phyloP scores from a whole-genome alignment of 2,329 filamentous ascomycete genomes.

The Trichoderma sp. region DNA sequence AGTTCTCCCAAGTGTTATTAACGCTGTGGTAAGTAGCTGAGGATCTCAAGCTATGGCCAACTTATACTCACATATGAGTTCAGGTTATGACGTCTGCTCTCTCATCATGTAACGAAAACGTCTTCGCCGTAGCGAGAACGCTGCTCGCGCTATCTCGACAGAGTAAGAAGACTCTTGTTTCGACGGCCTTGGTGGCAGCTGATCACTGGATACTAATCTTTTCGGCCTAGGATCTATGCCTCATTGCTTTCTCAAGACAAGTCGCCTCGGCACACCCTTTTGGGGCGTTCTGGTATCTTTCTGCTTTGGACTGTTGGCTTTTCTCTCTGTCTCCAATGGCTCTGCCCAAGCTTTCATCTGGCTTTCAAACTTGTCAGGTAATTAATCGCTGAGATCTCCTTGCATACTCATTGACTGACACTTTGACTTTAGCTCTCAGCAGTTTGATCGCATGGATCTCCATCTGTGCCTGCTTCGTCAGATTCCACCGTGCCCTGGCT shows the following conservation, averaged over 20 bases:
- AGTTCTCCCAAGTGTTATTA: conserved; percentile 54
- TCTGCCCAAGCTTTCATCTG: conserved; percentile 53
- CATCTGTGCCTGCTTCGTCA: conserved; percentile 35
- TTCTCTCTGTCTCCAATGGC: conserved; percentile 48
- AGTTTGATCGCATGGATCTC: conserved; percentile 37
- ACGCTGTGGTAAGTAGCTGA: conserved; percentile 46
- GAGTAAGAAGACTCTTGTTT: conserved; percentile 32
- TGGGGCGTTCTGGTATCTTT: conserved; percentile 45
- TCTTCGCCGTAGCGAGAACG: conserved; percentile 53
- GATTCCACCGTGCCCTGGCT: conserved; percentile 39
- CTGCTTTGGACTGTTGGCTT: conserved; percentile 48
- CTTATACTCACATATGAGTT: background rate
- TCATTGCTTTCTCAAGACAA: conserved; percentile 50
- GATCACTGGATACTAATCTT: background rate
- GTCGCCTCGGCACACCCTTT: conserved; percentile 53
- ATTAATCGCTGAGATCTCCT: conserved; percentile 2
- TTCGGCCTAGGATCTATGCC: conserved; percentile 45
- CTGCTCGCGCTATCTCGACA: conserved; percentile 55
- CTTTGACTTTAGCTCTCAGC: conserved; percentile 13
- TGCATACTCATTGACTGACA: background rate
- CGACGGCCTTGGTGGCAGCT: no score
- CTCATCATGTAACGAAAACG: conserved; percentile 56
- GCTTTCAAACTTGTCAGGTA: conserved; percentile 57
- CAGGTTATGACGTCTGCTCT: conserved; percentile 51
- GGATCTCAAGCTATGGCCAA: background rate